Base-by-base conservation (phyloP, 768 basidiomycete species). In the Asterophora lycoperdoides region DNA sequence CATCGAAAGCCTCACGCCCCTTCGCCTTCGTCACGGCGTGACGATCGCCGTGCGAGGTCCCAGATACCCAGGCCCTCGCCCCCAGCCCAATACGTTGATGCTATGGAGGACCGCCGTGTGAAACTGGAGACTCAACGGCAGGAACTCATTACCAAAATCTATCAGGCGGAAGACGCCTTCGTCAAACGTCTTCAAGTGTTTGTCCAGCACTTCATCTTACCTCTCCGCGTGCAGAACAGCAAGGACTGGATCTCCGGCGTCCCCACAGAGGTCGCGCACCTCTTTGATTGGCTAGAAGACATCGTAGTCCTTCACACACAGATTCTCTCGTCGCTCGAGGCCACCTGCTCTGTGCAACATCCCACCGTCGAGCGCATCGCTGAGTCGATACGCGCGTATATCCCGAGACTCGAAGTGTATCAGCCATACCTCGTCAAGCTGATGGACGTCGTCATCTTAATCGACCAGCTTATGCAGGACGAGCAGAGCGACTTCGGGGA, bases 201-300 rank as follows among this genome's bases (percentile, higher is more conserved):
- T 53, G 70, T 92, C 10, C 68, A 73, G n/a, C 65, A 86, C 5
- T 93, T 93, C 62, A 77, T 93, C 23, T 70, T 80, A 4, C 93
- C 93, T 0, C 75, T 96, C 8, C 83, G 89, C 7, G 73, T 80
- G 2, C 80, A 84, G 52, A 77, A 84, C 55, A 82, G 76, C 41
- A 80, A 80, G 44, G 61, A 71, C 1, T 96, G 93, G 90, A 84
- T 95, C 32, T 69, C 80, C 1, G 92, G 92, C 14, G 78, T 97
- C 14, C 91, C 92, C 0, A 53, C 69, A 2, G 76, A 82, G 30
- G 73, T 92, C 10, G 75, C 83, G 1, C 79, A 81, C 9, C 72
- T 93, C 17, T 82, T 97, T 52, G 91, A 93, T 64, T 91, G 89
- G 84, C 68, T 94, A 42, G 91, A 94, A 55, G 89, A 91, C 56